Evolutionary conservation across 75 land plant genomes (phyloP), one percentile per base, ranked within the genome.

Genomic region (Picea sitchensis): DNA sequence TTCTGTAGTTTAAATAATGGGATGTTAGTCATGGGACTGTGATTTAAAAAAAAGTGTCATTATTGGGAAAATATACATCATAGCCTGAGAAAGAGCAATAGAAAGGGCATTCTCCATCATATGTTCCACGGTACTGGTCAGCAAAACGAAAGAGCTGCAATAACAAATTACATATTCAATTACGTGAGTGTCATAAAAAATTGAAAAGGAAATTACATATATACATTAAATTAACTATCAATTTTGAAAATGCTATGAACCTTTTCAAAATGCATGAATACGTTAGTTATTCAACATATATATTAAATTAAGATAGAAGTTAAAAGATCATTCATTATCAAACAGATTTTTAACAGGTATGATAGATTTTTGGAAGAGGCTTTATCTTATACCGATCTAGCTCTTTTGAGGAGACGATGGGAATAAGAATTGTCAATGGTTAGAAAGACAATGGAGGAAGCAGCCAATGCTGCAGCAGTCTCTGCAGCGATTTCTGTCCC

Each of bases 401-500:
- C 93, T 77, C 83, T 90, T 79, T 91, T 84, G 67, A 94, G 91
- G 63, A 95, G 92, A 20, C 80, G 62, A 31, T 81, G 86, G 14
- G 98, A 61, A 79, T 95, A 95, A 11, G 62, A 8, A 9, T 20
- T 77, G 56, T 95, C 92, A 5, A 18, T 18, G 2, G 15, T 0
- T 73, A 84, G 78, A 82, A 95, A 94, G 26, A 90, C 96, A 31
- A 95, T 85, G 59, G 98, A 90, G 34, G 98, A 54, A 44, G 96
- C 90, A 62, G 98, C 98, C 82, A 95, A 82, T 26, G 98, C 94
- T 21, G 98, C 96, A 6, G 98, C 81, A 14, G 98, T 95, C 76
- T 95, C 98, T 59, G 64, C 86, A 2, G 82, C 87, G 7, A 86
- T 86, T 71, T 86, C 86, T 18, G 87, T 79, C 1, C 87, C 86